A percentile compares a stretch with the other conserved stretches of the same genome.
Evolutionary conservation across 257 asterid genomes (phyloP).

Genomic region (Plectranthus barbatus): DNA sequence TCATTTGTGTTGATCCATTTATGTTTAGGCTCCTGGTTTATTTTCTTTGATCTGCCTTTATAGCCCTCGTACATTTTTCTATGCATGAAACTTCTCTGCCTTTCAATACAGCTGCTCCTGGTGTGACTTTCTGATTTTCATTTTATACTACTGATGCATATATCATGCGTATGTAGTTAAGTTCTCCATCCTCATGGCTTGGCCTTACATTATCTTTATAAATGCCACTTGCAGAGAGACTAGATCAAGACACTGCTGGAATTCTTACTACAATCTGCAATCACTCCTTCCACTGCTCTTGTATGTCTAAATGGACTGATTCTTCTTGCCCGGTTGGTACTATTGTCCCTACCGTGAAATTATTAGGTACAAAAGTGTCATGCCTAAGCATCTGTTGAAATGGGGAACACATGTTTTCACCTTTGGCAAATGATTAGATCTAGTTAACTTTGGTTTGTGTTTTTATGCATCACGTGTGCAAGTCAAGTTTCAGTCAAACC

Average conservation of each 20-base stretch:
- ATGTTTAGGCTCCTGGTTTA: neutral
- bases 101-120: neutral
- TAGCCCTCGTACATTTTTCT: neutral
- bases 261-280: conserved; percentile 90
- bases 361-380: neutral
- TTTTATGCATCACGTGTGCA: neutral
- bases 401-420: neutral
- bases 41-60: neutral
- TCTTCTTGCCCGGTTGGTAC: conserved; percentile 93
- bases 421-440: neutral
- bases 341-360: conserved; percentile 4
- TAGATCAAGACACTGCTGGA: conserved; percentile 85
- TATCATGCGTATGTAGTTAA: neutral
- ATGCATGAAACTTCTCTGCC: neutral
- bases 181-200: conserved; percentile 2
- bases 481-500: neutral
- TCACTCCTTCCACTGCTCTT: conserved; percentile 98
- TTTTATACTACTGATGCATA: conserved; percentile 3
- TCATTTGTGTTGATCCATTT: neutral
- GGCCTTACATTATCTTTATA: conserved; percentile 12
- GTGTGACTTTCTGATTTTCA: conserved; percentile 3
- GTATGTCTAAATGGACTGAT: conserved; percentile 97
- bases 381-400: neutral
- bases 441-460: neutral
- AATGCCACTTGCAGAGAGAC: conserved; percentile 55